Evolutionary conservation across 257 asterid species (phyloP).

Genomic region (Misopates orontium): DNA sequence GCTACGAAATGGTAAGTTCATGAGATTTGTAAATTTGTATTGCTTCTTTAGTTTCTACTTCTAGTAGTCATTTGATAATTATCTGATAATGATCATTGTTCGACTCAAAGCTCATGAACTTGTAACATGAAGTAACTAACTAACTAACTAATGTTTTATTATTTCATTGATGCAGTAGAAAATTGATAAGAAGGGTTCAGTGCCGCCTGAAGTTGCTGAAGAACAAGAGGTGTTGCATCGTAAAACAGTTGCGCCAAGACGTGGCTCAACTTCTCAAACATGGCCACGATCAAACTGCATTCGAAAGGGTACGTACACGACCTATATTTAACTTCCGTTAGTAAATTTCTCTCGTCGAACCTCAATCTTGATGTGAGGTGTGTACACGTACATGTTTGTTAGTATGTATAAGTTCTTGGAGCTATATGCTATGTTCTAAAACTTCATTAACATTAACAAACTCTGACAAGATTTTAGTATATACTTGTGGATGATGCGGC

Average conservation of each 20-base stretch:
- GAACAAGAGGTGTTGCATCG: slow-evolving; percentile 62
- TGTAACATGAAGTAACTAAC: too few species aligned
- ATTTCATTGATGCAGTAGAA: slow-evolving; percentile 48
- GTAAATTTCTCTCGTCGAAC: too few species aligned
- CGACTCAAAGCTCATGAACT: too few species aligned
- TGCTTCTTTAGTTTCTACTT: neutral
- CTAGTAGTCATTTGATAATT: neutral
- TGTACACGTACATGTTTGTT: too few species aligned
- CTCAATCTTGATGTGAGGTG: too few species aligned
- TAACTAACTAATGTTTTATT: neutral
- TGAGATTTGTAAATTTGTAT: neutral
- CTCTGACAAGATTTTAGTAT: too few species aligned
- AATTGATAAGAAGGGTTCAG: slow-evolving; percentile 52
- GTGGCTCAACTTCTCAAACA: slow-evolving; percentile 62
- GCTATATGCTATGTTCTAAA: too few species aligned
- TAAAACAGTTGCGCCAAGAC: slow-evolving; percentile 56
- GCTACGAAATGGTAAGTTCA: slow-evolving; percentile 74
- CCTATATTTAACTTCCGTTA: too few species aligned
- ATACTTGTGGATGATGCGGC: too few species aligned
- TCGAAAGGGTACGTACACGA: slow-evolving; percentile 46
- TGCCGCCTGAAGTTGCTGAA: slow-evolving; percentile 65
- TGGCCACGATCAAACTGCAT: slow-evolving; percentile 55
- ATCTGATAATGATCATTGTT: too few species aligned
- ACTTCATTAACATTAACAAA: too few species aligned
- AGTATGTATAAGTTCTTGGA: too few species aligned